phyloP scores from a whole-genome alignment of 176 grass and related monocot genomes.

The Musa troglodytarum region DNA sequence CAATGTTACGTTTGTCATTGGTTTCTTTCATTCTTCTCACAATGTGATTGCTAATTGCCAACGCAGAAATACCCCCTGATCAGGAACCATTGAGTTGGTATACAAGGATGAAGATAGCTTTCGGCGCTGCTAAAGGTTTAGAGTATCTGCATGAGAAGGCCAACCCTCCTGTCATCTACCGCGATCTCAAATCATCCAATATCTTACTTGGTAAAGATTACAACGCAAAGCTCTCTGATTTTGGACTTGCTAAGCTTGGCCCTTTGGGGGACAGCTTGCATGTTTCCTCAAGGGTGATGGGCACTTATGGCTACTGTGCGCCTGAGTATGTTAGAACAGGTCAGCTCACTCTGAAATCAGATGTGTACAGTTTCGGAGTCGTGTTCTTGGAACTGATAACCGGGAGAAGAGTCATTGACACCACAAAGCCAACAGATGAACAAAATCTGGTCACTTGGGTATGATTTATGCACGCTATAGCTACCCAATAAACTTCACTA shows the following conservation, averaged over 20 bases:
- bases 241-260: slow-evolving; percentile 62
- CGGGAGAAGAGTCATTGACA: slow-evolving; percentile 62
- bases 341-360: slow-evolving; percentile 62
- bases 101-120: slow-evolving; percentile 73
- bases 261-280: slow-evolving; percentile 33
- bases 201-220: slow-evolving; percentile 63
- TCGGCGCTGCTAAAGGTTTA: slow-evolving; percentile 60
- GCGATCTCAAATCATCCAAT: slow-evolving; percentile 78
- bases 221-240: slow-evolving; percentile 82
- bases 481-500: background rate
- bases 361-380: slow-evolving; percentile 84
- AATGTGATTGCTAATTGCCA: slow-evolving; percentile 1
- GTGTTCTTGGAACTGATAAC: slow-evolving; percentile 75
- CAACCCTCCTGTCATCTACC: slow-evolving; percentile 54
- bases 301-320: slow-evolving; percentile 75
- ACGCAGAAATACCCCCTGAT: slow-evolving; percentile 44
- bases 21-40: no score
- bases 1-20: background rate
- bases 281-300: slow-evolving; percentile 66
- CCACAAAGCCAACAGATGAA: slow-evolving; percentile 32
- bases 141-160: slow-evolving; percentile 79
- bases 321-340: slow-evolving; percentile 63
- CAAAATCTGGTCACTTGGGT: slow-evolving; percentile 79
- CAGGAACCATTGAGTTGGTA: slow-evolving; percentile 67
- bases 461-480: background rate